These are phyloP conservation scores for Phymatotrichopsis omnivora DNA, from an alignment of 2,329 filamentous ascomycete genomes.

Conservation along the genomic window DNA sequence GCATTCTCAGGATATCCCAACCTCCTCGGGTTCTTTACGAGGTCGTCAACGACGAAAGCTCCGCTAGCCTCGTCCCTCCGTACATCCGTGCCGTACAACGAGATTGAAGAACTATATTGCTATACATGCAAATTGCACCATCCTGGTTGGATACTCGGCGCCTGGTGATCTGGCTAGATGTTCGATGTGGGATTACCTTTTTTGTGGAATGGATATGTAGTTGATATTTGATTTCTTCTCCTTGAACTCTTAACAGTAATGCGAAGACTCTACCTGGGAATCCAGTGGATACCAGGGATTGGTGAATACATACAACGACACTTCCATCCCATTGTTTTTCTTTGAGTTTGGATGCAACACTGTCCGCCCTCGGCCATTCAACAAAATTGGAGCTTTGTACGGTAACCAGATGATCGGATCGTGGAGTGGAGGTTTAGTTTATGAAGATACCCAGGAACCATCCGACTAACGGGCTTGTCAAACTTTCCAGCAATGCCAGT, in stretches of 20 bases:
- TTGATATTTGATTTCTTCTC: conserved; percentile 89
- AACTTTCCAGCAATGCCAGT: conserved; percentile 44
- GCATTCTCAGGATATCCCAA: conserved; percentile 73
- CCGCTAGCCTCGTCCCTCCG: conserved; percentile 43
- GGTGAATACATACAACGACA: conserved; percentile 74
- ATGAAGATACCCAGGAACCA: conserved; percentile 90
- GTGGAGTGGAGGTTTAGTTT: conserved; percentile 93
- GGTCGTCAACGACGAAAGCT: conserved; percentile 77
- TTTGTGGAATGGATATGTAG: conserved; percentile 59
- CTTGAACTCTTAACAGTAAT: conserved; percentile 99
- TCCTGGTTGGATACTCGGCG: conserved; percentile 85
- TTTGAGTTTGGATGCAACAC: conserved; percentile 94
- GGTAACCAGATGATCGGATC: conserved; percentile 68
- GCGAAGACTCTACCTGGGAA: conserved; percentile 67
- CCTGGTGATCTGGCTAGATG: conserved; percentile 83
- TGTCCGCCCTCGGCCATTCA: conserved; percentile 58
- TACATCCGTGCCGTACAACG: conserved; percentile 96
- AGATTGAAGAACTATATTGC: conserved; percentile 93
- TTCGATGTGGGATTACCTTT: conserved; percentile 80
- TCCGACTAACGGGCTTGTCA: conserved; percentile 77
- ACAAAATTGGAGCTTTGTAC: conserved; percentile 75
- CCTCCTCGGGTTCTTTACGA: conserved; percentile 96
- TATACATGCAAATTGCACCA: conserved; percentile 59
- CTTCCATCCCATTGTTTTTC: conserved; percentile 92
- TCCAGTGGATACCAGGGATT: conserved; percentile 71